A percentile compares a stretch with the other conserved stretches of the same genome.
These are phyloP conservation scores for Talaromyces ruber DNA, from an alignment of 495 filamentous ascomycete genomes.

Conservation along the genomic window DNA sequence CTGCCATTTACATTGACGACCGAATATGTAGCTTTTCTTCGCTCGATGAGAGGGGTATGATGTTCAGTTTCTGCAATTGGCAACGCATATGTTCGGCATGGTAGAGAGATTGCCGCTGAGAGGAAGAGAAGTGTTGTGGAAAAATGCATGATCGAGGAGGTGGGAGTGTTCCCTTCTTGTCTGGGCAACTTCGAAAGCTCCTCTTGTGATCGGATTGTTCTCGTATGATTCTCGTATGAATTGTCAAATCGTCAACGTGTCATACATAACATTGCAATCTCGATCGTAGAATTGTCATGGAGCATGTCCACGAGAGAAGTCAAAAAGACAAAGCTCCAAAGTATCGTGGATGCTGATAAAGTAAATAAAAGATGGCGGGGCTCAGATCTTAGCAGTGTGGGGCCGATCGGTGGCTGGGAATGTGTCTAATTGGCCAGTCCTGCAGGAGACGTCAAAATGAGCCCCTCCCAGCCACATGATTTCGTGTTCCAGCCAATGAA, in stretches of 20 bases:
- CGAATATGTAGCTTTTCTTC: conserved; percentile 28
- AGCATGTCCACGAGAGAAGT: no score
- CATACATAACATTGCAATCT: not conserved
- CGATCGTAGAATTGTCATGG: no score
- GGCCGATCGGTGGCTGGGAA: conserved; percentile 3
- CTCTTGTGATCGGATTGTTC: not conserved
- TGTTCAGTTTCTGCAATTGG: conserved; percentile 21
- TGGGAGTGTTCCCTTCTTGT: not conserved
- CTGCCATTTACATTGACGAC: conserved; percentile 42
- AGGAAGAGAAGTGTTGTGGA: conserved; percentile 5
- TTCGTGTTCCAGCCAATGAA: not conserved
- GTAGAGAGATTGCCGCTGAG: conserved; percentile 20
- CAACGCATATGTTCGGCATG: conserved; percentile 21
- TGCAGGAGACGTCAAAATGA: not conserved
- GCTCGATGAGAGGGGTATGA: conserved; percentile 17
- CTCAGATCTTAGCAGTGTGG: not conserved
- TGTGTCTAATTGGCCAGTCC: not conserved
- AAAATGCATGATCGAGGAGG: not conserved
- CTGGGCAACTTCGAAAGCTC: not conserved
- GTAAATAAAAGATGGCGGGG: not conserved
- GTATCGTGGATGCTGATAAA: not conserved
- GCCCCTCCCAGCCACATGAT: conserved; percentile 2
- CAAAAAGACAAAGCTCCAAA: no score
- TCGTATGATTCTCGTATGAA: not conserved
- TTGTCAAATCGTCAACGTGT: not conserved